Conservation (phyloP, 2,329 filamentous ascomycete genomes). For the Epicoccum sorghinum region DNA sequence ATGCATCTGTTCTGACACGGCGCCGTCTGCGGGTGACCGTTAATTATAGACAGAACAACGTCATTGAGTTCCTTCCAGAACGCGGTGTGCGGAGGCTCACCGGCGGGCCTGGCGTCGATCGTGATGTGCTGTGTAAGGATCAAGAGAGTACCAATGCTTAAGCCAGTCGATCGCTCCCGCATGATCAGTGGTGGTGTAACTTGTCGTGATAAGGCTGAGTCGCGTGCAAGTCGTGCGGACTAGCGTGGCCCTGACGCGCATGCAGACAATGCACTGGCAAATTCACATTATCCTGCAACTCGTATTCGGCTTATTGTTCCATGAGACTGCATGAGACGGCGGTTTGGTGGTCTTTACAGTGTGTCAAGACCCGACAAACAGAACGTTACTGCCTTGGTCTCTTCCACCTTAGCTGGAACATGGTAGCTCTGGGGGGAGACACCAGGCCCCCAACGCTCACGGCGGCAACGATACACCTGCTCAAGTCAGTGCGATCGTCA, state of each 20-base stretch:
- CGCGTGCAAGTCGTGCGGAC: background rate
- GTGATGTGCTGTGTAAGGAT: background rate
- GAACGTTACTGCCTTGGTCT: background rate
- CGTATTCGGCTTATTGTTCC: background rate
- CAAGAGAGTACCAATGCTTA: background rate
- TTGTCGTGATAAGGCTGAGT: constrained; percentile 6
- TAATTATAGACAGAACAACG: background rate
- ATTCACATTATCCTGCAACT: background rate
- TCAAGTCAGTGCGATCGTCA: background rate
- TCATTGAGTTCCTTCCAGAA: background rate
- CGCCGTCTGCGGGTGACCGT: background rate
- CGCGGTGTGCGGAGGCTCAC: background rate
- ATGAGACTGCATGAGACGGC: background rate
- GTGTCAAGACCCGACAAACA: constrained; percentile 2
- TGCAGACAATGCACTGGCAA: background rate
- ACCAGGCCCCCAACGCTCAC: background rate
- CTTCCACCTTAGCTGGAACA: background rate
- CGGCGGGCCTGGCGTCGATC: constrained; percentile 1
- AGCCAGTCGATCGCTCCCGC: background rate
- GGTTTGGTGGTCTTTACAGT: background rate
- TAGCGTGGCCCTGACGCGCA: background rate
- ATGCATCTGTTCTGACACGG: too few species aligned
- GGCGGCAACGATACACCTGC: background rate
- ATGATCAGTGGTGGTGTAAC: background rate
- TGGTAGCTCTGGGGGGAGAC: background rate